Base-by-base conservation (phyloP, 2,329 filamentous ascomycete genomes). In the Penicillium rolfsii region DNA sequence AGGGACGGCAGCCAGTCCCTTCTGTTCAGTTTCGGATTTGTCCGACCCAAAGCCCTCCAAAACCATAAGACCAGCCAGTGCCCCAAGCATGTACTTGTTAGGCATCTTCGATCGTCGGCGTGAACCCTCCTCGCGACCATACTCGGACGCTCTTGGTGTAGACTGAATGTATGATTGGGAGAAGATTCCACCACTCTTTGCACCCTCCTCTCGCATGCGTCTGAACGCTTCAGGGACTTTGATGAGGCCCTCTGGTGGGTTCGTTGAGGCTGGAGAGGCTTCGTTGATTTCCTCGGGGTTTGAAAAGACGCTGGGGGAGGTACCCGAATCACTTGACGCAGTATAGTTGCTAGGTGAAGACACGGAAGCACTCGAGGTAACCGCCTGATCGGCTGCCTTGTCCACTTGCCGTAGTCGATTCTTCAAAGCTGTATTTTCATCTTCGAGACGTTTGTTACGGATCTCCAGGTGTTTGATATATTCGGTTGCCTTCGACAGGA, bases 401-500 rank as follows among this genome's bases (percentile, higher is more conserved):
- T 93, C 91, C 16, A 96, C 83, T 72, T 95, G 94, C 72, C 89
- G 86, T 40, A 97, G 85, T 33, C 91, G 87, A 49, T 87, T 87
- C 75, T 94, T 93, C 79, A 97, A 86, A 14, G 85, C 85, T 33
- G 80, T 83, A 71, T 97, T 93, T 74, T 98, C 93, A 49, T 96
- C 91, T 55, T 88, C 81, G 9, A 97, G 81, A 5, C 90, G 87
- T 66, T 88, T 90, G 70, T 96, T 96, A 12, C 93, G 88, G 79
- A 96, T 96, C 76, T 98, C 94, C 1, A 98, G 81, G 77, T 98
- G 93, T 40, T 89, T 87, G 67, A 98, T 98, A 70, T 98, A 98
- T 74, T 98, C 94, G 5, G 94, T 97, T 2, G 94, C 94, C 76
- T 98, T 98, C 66, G 91, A 93, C 46, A 98, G 80, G 54, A 98